A percentile compares a stretch with the other conserved stretches of the same genome.
phyloP scores from a whole-genome alignment of 805 yeast genomes.

The Wickerhamomyces pijperi region DNA sequence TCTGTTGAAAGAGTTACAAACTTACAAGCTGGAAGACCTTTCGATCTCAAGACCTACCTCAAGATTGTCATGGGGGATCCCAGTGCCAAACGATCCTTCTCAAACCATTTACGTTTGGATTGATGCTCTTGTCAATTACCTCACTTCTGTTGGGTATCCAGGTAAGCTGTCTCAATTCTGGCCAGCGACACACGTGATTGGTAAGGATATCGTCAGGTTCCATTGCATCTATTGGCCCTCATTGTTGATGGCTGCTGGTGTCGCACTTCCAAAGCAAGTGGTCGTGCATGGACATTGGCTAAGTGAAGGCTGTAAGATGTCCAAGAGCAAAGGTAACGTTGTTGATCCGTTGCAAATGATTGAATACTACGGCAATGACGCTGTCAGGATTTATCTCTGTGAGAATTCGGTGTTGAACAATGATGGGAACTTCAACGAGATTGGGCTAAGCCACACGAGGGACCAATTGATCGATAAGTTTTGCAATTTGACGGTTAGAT shows the following conservation, averaged over 20 bases:
- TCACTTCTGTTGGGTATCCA: constrained; percentile 63
- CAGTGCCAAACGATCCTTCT: constrained; percentile 67
- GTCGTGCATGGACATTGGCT: constrained; percentile 95
- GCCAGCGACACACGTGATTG: constrained; percentile 59
- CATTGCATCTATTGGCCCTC: constrained; percentile 95
- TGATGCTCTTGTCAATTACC: constrained; percentile 82
- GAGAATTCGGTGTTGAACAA: constrained; percentile 63
- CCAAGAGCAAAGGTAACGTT: constrained; percentile 85
- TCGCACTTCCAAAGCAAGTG: constrained; percentile 59
- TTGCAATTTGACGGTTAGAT: constrained; percentile 68
- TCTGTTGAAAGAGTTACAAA: constrained; percentile 46
- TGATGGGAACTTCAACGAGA: constrained; percentile 73
- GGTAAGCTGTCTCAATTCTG: constrained; percentile 9
- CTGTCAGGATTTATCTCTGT: constrained; percentile 64
- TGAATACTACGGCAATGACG: constrained; percentile 56
- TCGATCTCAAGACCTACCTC: constrained; percentile 80
- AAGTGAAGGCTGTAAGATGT: constrained; percentile 83
- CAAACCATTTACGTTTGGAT: constrained; percentile 95
- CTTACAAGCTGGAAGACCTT: constrained; percentile 44
- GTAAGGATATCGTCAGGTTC: constrained; percentile 83
- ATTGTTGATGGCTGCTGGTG: constrained; percentile 71
- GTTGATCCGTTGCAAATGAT: constrained; percentile 76
- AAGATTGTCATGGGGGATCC: constrained; percentile 81
- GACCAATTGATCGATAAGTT: constrained; percentile 69
- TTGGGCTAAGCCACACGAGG: constrained; percentile 37